A percentile compares a stretch with the other conserved stretches of the same genome.
Evolutionary conservation across 305 asterid genomes (phyloP).

Genomic region (Solanum chacoense): DNA sequence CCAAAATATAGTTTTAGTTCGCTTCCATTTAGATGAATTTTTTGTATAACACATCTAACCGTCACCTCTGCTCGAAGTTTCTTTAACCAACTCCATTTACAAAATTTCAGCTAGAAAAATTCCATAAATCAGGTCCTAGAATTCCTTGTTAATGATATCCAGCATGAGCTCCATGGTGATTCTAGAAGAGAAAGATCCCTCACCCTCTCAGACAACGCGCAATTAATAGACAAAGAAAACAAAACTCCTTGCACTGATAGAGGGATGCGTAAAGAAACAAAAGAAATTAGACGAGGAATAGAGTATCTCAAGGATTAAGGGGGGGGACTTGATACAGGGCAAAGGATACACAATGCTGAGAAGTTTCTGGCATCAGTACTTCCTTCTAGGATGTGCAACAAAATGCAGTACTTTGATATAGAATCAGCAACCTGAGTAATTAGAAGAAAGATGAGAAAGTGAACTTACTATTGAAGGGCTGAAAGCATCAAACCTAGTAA

Average conservation of each 20-base stretch:
- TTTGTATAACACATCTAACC: neutral
- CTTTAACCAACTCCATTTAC: neutral
- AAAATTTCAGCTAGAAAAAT: neutral
- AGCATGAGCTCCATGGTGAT: neutral
- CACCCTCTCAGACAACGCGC: neutral
- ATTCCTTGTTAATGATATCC: neutral
- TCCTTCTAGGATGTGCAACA: slow-evolving; percentile 71
- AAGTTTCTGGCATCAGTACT: slow-evolving; percentile 65
- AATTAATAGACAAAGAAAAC: neutral
- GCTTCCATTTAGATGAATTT: neutral
- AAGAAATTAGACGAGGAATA: neutral
- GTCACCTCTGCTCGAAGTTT: neutral
- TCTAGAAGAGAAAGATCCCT: neutral
- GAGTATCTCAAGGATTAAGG: neutral
- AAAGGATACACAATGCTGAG: slow-evolving; percentile 85
- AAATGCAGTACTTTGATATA: slow-evolving; percentile 64
- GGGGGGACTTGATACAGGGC: neutral
- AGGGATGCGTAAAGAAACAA: neutral
- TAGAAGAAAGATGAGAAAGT: slow-evolving; percentile 1
- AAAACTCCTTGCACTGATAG: neutral
- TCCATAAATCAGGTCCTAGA: neutral
- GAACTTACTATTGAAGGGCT: slow-evolving; percentile 13
- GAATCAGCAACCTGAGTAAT: slow-evolving; percentile 60
- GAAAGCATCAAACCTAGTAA: slow-evolving; percentile 1
- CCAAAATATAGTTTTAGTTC: neutral